A percentile compares a stretch with the other conserved stretches of the same genome.
Evolutionary conservation across 1,284 basidiomycete genomes (phyloP).

Genomic region (Fomitopsis palustris): DNA sequence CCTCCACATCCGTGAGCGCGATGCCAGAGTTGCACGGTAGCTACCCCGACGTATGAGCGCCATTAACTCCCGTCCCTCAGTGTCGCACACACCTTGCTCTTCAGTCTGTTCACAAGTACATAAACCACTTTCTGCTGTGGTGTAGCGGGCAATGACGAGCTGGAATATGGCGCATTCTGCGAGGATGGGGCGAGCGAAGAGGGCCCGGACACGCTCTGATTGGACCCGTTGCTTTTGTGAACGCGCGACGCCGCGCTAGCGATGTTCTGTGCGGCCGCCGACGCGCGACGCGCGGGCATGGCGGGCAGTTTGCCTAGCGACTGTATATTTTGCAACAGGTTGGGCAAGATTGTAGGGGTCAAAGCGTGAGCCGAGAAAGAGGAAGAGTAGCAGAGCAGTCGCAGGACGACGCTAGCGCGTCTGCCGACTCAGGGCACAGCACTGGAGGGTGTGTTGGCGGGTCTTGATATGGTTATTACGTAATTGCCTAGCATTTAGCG

Average conservation of each 20-base stretch:
- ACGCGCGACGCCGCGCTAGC: conserved; percentile 31
- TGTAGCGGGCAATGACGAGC: conserved; percentile 30
- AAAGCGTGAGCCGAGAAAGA: neutral
- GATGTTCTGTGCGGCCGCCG: conserved; percentile 35
- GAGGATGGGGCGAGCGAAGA: conserved; percentile 22
- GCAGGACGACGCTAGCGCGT: neutral
- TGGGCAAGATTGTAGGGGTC: neutral
- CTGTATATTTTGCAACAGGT: conserved; percentile 1
- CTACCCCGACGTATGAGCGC: conserved; percentile 36
- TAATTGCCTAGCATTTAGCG: neutral
- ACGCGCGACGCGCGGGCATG: conserved; percentile 46
- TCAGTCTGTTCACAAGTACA: conserved; percentile 68
- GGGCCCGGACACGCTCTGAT: conserved; percentile 37
- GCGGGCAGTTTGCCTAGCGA: conserved; percentile 12
- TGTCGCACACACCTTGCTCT: conserved; percentile 51
- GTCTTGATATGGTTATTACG: conserved; percentile 1
- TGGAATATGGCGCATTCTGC: conserved; percentile 23
- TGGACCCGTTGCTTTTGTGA: conserved; percentile 49
- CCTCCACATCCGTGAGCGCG: conserved; percentile 69
- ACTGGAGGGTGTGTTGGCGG: neutral
- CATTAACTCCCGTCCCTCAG: neutral
- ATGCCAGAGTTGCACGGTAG: conserved; percentile 84
- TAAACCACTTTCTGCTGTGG: conserved; percentile 73
- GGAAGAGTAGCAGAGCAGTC: neutral
- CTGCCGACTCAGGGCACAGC: conserved; percentile 1